Evolutionary conservation across 805 yeast species (phyloP).

Genomic region (Candida chauliodis): DNA sequence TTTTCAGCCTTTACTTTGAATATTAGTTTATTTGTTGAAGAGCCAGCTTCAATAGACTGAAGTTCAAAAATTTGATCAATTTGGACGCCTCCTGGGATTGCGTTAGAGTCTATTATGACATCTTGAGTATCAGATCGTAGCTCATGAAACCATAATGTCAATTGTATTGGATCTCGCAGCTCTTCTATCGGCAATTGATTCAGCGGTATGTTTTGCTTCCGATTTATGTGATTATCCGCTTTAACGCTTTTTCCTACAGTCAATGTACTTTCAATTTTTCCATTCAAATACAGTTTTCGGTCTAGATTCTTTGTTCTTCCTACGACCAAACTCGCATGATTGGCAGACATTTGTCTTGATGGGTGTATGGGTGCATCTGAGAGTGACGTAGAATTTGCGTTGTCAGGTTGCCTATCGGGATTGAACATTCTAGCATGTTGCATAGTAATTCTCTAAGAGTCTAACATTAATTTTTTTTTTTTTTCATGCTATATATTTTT

Average conservation of each 20-base stretch:
- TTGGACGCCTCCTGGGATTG: slow-evolving; percentile 61
- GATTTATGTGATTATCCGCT: neutral
- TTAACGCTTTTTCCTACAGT: slow-evolving; percentile 15
- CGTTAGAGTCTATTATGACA: slow-evolving; percentile 58
- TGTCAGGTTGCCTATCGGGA: neutral
- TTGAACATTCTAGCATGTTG: slow-evolving; percentile 29
- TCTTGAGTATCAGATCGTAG: slow-evolving; percentile 51
- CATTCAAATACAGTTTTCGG: slow-evolving; percentile 12
- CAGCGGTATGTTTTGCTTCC: neutral
- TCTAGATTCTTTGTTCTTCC: slow-evolving; percentile 11
- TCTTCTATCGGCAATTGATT: slow-evolving; percentile 1
- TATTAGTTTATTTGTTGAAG: slow-evolving; percentile 13
- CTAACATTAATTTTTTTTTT: slow-evolving; percentile 1
- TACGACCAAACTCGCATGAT: slow-evolving; percentile 17
- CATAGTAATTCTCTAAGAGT: too few species aligned
- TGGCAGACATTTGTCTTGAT: slow-evolving; percentile 16
- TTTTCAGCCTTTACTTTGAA: slow-evolving; percentile 16
- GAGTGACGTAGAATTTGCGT: too few species aligned
- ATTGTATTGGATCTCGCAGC: slow-evolving; percentile 27
- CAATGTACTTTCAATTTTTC: slow-evolving; percentile 22
- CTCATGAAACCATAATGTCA: slow-evolving; percentile 69
- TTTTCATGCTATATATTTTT: slow-evolving; percentile 1
- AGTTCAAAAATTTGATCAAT: slow-evolving; percentile 79
- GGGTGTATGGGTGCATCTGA: too few species aligned
- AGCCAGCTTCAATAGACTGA: slow-evolving; percentile 36